Percentiles rank a stretch among this genome's conserved stretches.
Evolutionary conservation across 805 yeast species (phyloP).

Genomic region (Ogataea populi-albae): DNA sequence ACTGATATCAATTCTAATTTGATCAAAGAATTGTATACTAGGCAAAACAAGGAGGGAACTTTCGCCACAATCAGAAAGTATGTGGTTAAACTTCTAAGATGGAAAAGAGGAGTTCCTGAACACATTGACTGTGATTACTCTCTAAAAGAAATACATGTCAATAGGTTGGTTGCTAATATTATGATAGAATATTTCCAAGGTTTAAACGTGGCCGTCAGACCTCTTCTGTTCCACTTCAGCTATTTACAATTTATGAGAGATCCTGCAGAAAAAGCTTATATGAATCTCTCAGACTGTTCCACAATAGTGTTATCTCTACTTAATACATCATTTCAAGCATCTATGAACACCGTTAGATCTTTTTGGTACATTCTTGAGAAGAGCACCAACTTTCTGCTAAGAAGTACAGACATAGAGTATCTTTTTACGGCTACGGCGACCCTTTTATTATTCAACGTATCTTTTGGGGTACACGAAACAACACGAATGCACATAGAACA

Average conservation of each 20-base stretch:
- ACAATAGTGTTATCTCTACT: slow-evolving; percentile 57
- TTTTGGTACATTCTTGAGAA: slow-evolving; percentile 64
- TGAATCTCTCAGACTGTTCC: slow-evolving; percentile 61
- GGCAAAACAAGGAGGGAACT: slow-evolving; percentile 62
- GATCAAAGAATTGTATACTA: slow-evolving; percentile 59
- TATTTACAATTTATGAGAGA: slow-evolving; percentile 45
- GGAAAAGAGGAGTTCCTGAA: slow-evolving; percentile 62
- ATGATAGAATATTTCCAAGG: slow-evolving; percentile 78
- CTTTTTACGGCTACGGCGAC: slow-evolving; percentile 71
- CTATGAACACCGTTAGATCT: slow-evolving; percentile 63
- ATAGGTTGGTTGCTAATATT: slow-evolving; percentile 60
- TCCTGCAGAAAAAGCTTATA: slow-evolving; percentile 36
- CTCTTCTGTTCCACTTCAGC: slow-evolving; percentile 65
- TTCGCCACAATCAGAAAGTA: slow-evolving; percentile 62
- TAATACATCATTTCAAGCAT: slow-evolving; percentile 71
- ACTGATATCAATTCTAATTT: slow-evolving; percentile 69
- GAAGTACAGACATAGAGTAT: slow-evolving; percentile 76
- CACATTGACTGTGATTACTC: slow-evolving; percentile 58
- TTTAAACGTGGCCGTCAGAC: slow-evolving; percentile 68
- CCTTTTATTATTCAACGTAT: slow-evolving; percentile 61
- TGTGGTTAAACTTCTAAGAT: slow-evolving; percentile 57
- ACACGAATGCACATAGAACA: slow-evolving; percentile 65
- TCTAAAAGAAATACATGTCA: slow-evolving; percentile 39
- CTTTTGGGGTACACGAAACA: slow-evolving; percentile 73
- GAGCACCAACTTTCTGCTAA: slow-evolving; percentile 65